Evolutionary conservation across 192 early-diverging fungal species (phyloP), one percentile per base, ranked within the genome.

Genomic region (Podochytrium sp.): DNA sequence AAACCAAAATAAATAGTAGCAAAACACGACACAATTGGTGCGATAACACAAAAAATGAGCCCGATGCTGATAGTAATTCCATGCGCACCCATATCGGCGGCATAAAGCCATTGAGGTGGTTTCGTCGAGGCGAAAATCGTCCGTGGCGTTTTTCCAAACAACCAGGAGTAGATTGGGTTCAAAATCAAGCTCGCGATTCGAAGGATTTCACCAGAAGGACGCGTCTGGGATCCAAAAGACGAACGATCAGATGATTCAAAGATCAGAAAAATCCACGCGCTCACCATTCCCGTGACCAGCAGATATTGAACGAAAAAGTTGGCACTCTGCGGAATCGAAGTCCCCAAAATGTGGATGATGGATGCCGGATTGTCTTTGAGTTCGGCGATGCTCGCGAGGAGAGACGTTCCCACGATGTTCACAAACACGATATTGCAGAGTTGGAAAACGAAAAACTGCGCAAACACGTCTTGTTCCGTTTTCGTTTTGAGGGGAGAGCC

Each of bases 281-380:
- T 64, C 35, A 73, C 71, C 41, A 93, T 81, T 2, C 88, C 81
- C n/a, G 86, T 85, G 29, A 97, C 82, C 76, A 95, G 77, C 29
- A 95, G 85, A 76, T 92, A 97, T 30, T 93, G 93, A 40, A 94
- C 83, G 58, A 95, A 95, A 80, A 92, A 94, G 60, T 87, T 90
- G 2, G 92, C 91, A 0, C 90, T 90, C 35, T 81, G 71, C 4
- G 95, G 95, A 0, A 97, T 83, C 3, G 86, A 84, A 35, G 68
- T 49, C n/a, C 87, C 86, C 1, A 92, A 62, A 29, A 80, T 82
- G 4, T 60, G 61, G 59, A 90, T 65, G 39, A 87, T 77, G 0
- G 51, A 34, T 2, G 64, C 29, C 25, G 90, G 87, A 27, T 86
- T 77, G 14, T 87, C 80, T 50, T 85, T 76, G 61, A 93, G 81